These are phyloP conservation scores for Fusarium sp. DNA, from an alignment of 2,329 filamentous ascomycete species.

Conservation along the genomic window DNA sequence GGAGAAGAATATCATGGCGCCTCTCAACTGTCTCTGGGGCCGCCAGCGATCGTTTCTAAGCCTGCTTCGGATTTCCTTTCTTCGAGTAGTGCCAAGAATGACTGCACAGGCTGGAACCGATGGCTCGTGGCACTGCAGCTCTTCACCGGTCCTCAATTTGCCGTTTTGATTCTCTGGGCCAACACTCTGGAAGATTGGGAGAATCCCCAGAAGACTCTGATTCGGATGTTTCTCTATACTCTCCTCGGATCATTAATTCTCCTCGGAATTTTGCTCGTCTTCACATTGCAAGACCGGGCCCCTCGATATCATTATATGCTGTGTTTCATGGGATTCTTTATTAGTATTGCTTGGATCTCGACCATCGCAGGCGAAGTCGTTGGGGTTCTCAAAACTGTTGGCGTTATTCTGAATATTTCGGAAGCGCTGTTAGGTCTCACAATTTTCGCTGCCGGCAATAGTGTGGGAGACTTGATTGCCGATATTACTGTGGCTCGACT, in stretches of 20 bases:
- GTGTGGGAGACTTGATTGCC: slow-evolving; percentile 90
- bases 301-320: slow-evolving; percentile 81
- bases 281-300: slow-evolving; percentile 74
- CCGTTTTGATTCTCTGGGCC: slow-evolving; percentile 79
- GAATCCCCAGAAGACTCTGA: slow-evolving; percentile 61
- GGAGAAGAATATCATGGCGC: slow-evolving; percentile 39
- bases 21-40: slow-evolving; percentile 35
- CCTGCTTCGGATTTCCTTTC: slow-evolving; percentile 50
- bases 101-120: slow-evolving; percentile 79
- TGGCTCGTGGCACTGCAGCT: slow-evolving; percentile 90
- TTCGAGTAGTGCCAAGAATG: slow-evolving; percentile 50
- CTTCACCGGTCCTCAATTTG: slow-evolving; percentile 87
- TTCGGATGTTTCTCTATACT: slow-evolving; percentile 70
- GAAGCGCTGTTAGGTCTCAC: slow-evolving; percentile 95
- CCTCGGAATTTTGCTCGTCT: slow-evolving; percentile 73
- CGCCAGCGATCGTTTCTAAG: slow-evolving; percentile 44
- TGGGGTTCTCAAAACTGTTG: slow-evolving; percentile 90
- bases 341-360: slow-evolving; percentile 95
- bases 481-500: slow-evolving; percentile 94
- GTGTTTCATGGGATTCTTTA: slow-evolving; percentile 89
- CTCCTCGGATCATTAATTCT: slow-evolving; percentile 75
- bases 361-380: slow-evolving; percentile 97
- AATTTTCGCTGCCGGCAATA: slow-evolving; percentile 96
- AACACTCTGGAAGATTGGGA: slow-evolving; percentile 70
- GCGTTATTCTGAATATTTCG: slow-evolving; percentile 90